These are phyloP conservation scores for Ceratobasidium sp. DNA, from an alignment of 1,284 basidiomycete species.

Conservation along the genomic window DNA sequence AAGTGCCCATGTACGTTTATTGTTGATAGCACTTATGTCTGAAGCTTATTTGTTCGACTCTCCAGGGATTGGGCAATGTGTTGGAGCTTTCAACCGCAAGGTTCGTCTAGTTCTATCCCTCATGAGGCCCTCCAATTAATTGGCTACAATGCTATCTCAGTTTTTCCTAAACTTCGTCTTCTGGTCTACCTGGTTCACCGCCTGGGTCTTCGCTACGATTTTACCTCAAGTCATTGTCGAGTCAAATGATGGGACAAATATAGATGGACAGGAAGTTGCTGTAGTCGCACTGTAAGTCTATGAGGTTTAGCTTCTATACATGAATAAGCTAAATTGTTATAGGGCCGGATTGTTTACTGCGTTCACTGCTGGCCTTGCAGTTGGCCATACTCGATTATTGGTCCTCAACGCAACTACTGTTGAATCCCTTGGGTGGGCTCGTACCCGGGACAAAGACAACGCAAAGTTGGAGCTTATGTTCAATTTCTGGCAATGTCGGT, in stretches of 20 bases:
- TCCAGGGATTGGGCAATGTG: constrained; percentile 83
- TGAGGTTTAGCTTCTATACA: not conserved
- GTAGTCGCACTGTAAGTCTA: constrained; percentile 72
- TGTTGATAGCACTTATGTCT: not conserved
- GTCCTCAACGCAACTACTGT: constrained; percentile 80
- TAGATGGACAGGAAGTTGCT: constrained; percentile 77
- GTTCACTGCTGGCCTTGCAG: constrained; percentile 72
- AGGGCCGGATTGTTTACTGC: constrained; percentile 75
- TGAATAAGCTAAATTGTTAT: not conserved
- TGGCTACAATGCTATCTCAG: constrained; percentile 55
- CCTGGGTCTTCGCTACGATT: constrained; percentile 72
- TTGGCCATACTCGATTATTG: constrained; percentile 74
- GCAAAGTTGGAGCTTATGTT: constrained; percentile 63
- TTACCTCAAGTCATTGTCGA: constrained; percentile 63
- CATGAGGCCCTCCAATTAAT: not conserved
- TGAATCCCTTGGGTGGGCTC: constrained; percentile 72
- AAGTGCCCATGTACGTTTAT: constrained; percentile 69
- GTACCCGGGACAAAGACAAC: constrained; percentile 74
- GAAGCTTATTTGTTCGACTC: too few species aligned
- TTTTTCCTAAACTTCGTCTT: constrained; percentile 80
- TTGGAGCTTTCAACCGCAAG: constrained; percentile 84
- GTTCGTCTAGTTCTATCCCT: constrained; percentile 54
- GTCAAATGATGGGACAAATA: constrained; percentile 48
- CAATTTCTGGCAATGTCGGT: constrained; percentile 65
- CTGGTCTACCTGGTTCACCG: constrained; percentile 68